A percentile compares a stretch with the other conserved stretches of the same genome.
These are phyloP conservation scores for Angomonas ambiguus DNA, from an alignment of 208 protist genomes.

Conservation along the genomic window DNA sequence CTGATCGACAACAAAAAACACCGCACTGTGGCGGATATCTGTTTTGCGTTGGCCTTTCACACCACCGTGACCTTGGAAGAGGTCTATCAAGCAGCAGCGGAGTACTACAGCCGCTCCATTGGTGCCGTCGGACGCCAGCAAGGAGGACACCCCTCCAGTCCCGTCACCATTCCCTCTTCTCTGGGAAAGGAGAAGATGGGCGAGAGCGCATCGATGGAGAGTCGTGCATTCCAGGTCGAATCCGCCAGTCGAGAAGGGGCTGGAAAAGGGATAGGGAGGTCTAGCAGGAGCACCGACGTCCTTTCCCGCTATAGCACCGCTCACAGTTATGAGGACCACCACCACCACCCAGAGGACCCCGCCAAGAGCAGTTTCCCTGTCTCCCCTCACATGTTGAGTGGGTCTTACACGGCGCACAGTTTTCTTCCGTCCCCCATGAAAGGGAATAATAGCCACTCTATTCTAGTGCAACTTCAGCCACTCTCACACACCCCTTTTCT, in stretches of 20 bases:
- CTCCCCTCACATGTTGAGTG: not conserved
- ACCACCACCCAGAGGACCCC: not conserved
- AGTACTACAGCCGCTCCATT: slow-evolving; percentile 6
- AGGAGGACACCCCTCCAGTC: not conserved
- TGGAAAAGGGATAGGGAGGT: not conserved
- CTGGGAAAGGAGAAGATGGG: not conserved
- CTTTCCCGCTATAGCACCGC: not conserved
- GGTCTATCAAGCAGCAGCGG: slow-evolving; percentile 28
- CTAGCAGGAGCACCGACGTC: not conserved
- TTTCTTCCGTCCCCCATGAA: not conserved
- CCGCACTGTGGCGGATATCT: slow-evolving; percentile 60
- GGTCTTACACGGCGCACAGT: not conserved
- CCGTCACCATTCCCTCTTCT: not conserved
- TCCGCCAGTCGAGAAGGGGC: too few relatives aligned
- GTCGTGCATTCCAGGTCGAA: not conserved
- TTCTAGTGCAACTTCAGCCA: not conserved
- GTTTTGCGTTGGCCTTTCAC: slow-evolving; percentile 45
- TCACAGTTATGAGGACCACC: not conserved
- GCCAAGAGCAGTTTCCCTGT: not conserved
- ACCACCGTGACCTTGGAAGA: slow-evolving; percentile 43
- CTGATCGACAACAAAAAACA: slow-evolving; percentile 50
- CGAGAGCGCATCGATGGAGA: not conserved
- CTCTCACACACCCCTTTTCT: not conserved
- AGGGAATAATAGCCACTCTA: not conserved
- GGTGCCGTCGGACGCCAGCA: not conserved